Evolutionary conservation across 2,329 filamentous ascomycete genomes (phyloP).

Genomic region (Talaromyces rugulosus): DNA sequence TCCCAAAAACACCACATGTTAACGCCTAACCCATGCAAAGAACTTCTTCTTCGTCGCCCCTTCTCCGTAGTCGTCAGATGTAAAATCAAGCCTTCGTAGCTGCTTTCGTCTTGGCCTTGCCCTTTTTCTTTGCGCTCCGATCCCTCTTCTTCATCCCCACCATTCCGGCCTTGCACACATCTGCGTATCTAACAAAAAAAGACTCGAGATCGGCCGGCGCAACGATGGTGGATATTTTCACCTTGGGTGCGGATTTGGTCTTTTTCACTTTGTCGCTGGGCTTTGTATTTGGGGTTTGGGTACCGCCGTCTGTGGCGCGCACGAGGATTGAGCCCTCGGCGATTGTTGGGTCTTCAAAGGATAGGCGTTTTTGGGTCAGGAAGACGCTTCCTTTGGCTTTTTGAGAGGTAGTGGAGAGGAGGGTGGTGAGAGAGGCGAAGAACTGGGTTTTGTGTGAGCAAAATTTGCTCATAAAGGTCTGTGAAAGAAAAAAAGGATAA

Average conservation of each 20-base stretch:
- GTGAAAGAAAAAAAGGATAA: constrained; percentile 8
- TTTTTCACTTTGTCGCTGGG: constrained; percentile 31
- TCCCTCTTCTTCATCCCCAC: constrained; percentile 86
- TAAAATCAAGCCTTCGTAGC: constrained; percentile 28
- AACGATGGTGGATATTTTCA: constrained; percentile 81
- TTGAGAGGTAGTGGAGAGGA: constrained; percentile 37
- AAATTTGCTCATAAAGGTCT: neutral
- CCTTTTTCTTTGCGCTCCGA: constrained; percentile 69
- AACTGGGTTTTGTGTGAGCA: constrained; percentile 31
- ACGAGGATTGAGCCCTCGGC: constrained; percentile 63
- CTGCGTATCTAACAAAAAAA: constrained; percentile 83
- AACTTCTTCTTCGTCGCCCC: neutral
- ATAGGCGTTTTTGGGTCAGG: constrained; percentile 41
- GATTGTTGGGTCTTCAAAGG: constrained; percentile 57
- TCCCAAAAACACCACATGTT: neutral
- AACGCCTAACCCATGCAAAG: neutral
- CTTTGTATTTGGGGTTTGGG: constrained; percentile 42
- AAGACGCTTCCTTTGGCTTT: constrained; percentile 40
- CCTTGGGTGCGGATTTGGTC: constrained; percentile 49
- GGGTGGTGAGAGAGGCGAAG: constrained; percentile 36
- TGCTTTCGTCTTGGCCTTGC: constrained; percentile 62
- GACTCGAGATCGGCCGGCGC: constrained; percentile 68
- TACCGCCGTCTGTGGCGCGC: constrained; percentile 76
- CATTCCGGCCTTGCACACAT: constrained; percentile 88
- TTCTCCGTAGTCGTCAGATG: neutral